These are phyloP conservation scores for Trichoderma simmonsii DNA, from an alignment of 2,329 filamentous ascomycete genomes.

Conservation along the genomic window DNA sequence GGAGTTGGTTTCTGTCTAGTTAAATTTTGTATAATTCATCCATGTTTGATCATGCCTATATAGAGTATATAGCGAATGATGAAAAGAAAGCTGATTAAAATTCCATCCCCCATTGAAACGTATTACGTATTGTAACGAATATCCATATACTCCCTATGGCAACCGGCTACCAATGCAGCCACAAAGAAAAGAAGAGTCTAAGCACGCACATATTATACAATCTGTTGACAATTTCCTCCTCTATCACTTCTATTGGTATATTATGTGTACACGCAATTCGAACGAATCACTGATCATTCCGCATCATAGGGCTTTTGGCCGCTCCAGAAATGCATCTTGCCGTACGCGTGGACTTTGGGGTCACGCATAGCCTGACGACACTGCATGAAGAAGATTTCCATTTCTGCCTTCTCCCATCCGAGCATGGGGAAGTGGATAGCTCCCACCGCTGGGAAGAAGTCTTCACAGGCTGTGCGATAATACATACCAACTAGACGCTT, in stretches of 20 bases:
- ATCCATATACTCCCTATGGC: not conserved
- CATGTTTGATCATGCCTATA: not conserved
- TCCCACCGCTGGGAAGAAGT: conserved; percentile 41
- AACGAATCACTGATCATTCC: not conserved
- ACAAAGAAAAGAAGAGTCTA: not conserved
- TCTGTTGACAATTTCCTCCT: not conserved
- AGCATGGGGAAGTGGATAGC: conserved; percentile 38
- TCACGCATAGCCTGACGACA: conserved; percentile 33
- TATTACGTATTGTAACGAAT: not conserved
- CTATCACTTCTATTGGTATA: not conserved
- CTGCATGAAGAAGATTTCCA: conserved; percentile 33
- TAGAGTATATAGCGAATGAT: not conserved
- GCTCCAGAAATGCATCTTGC: conserved; percentile 44
- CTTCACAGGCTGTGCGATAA: conserved; percentile 40
- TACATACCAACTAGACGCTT: conserved; percentile 42
- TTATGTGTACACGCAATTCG: not conserved
- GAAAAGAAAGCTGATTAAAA: not conserved
- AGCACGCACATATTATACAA: not conserved
- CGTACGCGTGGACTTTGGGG: conserved; percentile 33
- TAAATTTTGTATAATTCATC: not conserved
- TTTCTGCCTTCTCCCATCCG: conserved; percentile 35
- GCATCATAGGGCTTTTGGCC: conserved; percentile 36
- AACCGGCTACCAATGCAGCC: not conserved
- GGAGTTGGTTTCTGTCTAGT: not conserved
- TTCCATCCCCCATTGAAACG: not conserved